These are phyloP conservation scores for Ammopiptanthus mongolicus DNA, from an alignment of 306 rosid species.

Conservation along the genomic window DNA sequence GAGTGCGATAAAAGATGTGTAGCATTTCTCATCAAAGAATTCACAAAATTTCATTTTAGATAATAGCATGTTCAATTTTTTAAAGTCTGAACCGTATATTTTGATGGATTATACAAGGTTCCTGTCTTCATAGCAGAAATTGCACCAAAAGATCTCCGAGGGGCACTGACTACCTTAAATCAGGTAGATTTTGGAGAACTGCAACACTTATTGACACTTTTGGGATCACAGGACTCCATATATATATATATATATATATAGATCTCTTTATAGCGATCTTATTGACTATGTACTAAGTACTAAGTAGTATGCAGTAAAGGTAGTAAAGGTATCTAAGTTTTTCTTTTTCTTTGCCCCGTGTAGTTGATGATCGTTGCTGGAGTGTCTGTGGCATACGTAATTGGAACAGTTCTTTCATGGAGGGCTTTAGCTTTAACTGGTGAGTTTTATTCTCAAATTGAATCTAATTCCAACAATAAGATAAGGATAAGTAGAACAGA, in stretches of 20 bases:
- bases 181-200: constrained; percentile 74
- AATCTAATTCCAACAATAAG: no score
- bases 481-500: background rate
- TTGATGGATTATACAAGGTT: constrained; percentile 48
- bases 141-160: constrained; percentile 86
- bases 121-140: constrained; percentile 88
- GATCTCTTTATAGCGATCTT: background rate
- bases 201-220: background rate
- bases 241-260: no score
- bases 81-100: background rate
- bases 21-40: no score
- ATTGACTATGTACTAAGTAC: background rate
- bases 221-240: background rate
- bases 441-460: constrained; percentile 21
- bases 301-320: background rate
- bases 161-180: constrained; percentile 72
- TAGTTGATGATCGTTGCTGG: constrained; percentile 73
- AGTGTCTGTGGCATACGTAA: constrained; percentile 64
- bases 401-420: constrained; percentile 80
- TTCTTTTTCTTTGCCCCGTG: constrained; percentile 11
- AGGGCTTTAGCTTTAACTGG: constrained; percentile 68
- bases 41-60: background rate
- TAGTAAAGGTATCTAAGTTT: background rate
- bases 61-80: background rate
- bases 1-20: no score